These are phyloP conservation scores for Aspergillus conjunctus DNA, from an alignment of 495 filamentous ascomycete species.

Conservation along the genomic window DNA sequence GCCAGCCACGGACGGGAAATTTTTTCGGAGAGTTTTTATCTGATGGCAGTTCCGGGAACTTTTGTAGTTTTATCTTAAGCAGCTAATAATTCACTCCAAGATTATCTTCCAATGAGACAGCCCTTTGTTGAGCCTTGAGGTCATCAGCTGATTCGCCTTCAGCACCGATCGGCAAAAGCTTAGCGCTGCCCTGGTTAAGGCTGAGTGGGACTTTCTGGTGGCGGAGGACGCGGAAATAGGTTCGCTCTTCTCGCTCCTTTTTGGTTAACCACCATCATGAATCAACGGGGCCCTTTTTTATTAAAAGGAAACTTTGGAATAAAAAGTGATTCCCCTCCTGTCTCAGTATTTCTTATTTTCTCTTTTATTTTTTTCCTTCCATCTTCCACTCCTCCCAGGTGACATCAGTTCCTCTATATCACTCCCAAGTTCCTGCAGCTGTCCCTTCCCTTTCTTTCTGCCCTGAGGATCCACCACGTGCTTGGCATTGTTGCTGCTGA, in stretches of 20 bases:
- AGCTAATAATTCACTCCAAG: too few relatives aligned
- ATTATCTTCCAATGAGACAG: too few relatives aligned
- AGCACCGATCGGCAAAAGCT: conserved; percentile 17
- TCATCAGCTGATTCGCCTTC: background rate
- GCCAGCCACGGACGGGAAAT: too few relatives aligned
- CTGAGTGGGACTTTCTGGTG: conserved; percentile 13
- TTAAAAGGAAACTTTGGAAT: too few relatives aligned
- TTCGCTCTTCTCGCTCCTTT: background rate
- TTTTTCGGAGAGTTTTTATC: too few relatives aligned
- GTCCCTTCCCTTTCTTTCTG: background rate
- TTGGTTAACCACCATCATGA: background rate
- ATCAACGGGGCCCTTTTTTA: background rate
- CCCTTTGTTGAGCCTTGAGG: background rate
- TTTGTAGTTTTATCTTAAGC: too few relatives aligned
- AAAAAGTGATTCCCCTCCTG: too few relatives aligned
- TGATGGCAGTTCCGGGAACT: too few relatives aligned
- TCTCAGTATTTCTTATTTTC: background rate
- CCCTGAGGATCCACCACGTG: background rate
- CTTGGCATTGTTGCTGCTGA: background rate
- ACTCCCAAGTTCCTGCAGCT: too few relatives aligned
- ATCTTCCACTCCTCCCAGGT: background rate
- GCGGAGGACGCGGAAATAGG: background rate
- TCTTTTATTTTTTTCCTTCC: background rate
- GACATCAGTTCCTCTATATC: too few relatives aligned
- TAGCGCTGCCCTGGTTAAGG: conserved; percentile 9